Evolutionary conservation across 2,329 filamentous ascomycete species (phyloP), one percentile per base, ranked within the genome.

Genomic region (Periconia sp.): DNA sequence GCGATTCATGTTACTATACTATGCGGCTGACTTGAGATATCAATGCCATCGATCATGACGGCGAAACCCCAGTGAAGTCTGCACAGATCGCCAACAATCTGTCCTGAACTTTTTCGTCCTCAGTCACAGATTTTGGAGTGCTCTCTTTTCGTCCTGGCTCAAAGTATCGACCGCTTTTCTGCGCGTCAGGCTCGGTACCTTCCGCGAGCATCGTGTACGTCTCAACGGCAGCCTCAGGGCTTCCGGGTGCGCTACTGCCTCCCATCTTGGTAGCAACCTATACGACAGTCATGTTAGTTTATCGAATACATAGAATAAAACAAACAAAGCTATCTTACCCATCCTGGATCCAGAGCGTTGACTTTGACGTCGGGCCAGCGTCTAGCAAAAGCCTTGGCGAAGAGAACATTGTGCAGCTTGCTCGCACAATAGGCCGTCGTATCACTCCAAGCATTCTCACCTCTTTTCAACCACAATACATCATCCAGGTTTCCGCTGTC

Each of bases 331-430:
- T 6, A 37, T 27, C 3, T 37, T 37, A 37, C 77, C 81, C 81
- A 84, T 1, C 81, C 81, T 0, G 82, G 81, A 61, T 82, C 77
- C 45, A 81, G 70, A 0, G 76, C 73, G 42, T 79, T 80, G 33
- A 76, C 78, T 57, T 77, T 69, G 0, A 81, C 76, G 8, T 75
- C 63, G 1, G 71, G 63, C 66, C 77, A 80, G 8, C 74, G 69
- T 13, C 79, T 70, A 0, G 82, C 76, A 53, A 85, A 81, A 2
- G 79, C 81, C 52, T 81, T 82, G 1, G 82, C 80, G 14, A 86
- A 73, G 67, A 86, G 74, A 31, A 82, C 70, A 54, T 82, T 78
- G 55, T 85, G 81, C 31, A 86, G 62, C 65, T 86, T 86, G 53
- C 74, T 81, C 55, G 84, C 81, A 52, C 72, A 73, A 57, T 85